A percentile compares a stretch with the other conserved stretches of the same genome.
Conservation (phyloP, 2,329 filamentous ascomycete species). For the Orbilia oligospora region DNA sequence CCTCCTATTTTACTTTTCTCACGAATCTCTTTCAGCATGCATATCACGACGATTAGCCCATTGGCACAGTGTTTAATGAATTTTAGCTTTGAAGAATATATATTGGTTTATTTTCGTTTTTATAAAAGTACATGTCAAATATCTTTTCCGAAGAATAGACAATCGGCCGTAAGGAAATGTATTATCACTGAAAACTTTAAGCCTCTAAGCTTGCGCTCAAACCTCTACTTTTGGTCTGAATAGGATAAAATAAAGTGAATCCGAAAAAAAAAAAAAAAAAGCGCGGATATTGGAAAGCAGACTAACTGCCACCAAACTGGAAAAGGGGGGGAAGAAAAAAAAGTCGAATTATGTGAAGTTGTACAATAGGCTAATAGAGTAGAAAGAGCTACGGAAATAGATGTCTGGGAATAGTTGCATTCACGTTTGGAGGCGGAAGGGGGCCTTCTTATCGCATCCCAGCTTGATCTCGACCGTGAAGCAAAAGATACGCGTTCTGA, state of each 20-base stretch:
- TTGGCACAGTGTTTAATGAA: neutral
- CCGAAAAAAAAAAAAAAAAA: too few relatives aligned
- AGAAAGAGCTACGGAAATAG: neutral
- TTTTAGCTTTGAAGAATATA: neutral
- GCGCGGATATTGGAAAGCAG: neutral
- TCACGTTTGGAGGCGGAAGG: neutral
- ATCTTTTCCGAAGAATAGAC: conserved; percentile 17
- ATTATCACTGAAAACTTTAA: neutral
- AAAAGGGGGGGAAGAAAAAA: neutral
- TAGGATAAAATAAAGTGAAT: too few relatives aligned
- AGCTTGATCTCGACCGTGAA: conserved; percentile 68
- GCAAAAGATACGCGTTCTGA: conserved; percentile 54
- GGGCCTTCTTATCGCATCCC: conserved; percentile 62
- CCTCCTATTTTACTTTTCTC: neutral
- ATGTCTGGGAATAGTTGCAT: neutral
- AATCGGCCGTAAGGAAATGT: neutral
- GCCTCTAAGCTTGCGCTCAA: conserved; percentile 30
- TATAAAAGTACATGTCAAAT: conserved; percentile 32
- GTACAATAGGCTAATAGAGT: neutral
- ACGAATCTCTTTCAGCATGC: conserved; percentile 5
- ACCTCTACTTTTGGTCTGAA: conserved; percentile 1
- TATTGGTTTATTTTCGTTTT: conserved; percentile 7
- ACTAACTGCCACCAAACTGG: neutral
- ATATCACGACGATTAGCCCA: neutral
- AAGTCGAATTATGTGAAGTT: neutral